phyloP scores from a whole-genome alignment of 306 rosid species.

The Herpetospermum pedunculosum region DNA sequence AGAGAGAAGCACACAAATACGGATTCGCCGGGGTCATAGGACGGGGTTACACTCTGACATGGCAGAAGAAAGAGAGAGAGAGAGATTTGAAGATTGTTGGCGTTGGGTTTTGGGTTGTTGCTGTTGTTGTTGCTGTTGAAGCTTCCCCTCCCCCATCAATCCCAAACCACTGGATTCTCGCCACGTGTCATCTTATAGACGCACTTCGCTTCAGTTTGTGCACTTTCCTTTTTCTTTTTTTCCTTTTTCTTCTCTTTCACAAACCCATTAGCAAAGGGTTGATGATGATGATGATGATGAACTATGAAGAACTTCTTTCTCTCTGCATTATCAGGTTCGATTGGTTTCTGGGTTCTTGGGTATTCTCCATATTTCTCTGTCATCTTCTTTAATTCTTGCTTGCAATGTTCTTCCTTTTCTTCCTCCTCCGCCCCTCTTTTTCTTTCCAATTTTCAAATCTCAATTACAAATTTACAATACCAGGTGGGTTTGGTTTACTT shows the following conservation, averaged over 20 bases:
- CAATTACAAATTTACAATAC: not conserved
- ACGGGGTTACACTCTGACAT: conserved; percentile 90
- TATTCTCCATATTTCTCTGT: not conserved
- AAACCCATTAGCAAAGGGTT: no score
- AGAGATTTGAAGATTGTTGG: no score
- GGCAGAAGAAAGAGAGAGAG: conserved; percentile 59
- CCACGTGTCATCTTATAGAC: conserved; percentile 13
- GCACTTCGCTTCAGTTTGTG: conserved; percentile 3
- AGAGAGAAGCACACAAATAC: conserved; percentile 38
- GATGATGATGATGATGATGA: no score
- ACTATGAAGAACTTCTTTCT: no score
- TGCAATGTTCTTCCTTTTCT: no score
- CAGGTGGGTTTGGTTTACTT: no score
- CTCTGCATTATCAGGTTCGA: no score
- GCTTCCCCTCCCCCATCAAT: conserved; percentile 8
- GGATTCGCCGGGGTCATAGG: conserved; percentile 92
- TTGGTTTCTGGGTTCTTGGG: not conserved
- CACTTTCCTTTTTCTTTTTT: conserved; percentile 4
- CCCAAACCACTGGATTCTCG: conserved; percentile 15
- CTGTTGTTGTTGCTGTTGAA: conserved; percentile 18
- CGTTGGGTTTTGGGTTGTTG: conserved; percentile 19
- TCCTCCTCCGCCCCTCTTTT: not conserved
- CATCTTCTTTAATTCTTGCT: not conserved
- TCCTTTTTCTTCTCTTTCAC: not conserved
- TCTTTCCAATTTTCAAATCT: not conserved